Evolutionary conservation across 225 moss, liverwort and hornwort species (phyloP), one percentile per base, ranked within the genome.

Genomic region (Marchantia polymorpha): DNA sequence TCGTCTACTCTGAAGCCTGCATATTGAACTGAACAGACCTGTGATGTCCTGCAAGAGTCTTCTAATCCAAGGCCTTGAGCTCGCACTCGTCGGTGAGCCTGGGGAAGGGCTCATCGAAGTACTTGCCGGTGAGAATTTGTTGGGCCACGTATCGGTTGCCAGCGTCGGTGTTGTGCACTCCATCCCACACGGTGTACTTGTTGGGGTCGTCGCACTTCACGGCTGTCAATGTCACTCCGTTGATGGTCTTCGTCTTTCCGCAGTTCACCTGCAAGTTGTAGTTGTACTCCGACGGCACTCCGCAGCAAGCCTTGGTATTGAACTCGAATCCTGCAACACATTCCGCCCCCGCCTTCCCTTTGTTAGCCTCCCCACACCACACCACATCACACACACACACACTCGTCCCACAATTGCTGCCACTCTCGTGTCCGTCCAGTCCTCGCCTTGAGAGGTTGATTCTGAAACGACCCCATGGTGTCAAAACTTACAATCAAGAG

Each of bases 101-200:
- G 1, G 87, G 84, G 58, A 85, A 85, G 12, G 87, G 82, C 3
- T 67, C 77, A 55, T 87, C 87, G 50, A 87, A 87, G 64, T 73
- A 84, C 52, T 56, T 50, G 31, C 87, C 87, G 22, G 79, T 77
- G 10, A 88, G 58, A 49, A 85, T 19, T 80, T 69, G 58, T 1
- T 75, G n/a, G 20, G 83, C 83, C 0, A 88, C 12, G 25, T 80
- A 83, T 23, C 83, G 80, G 53, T 46, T 85, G n/a, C 23, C 87
- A n/a, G 82, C 80, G 71, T 88, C 76, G 10, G 87, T 88, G 78
- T 88, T 88, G 76, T 88, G 87, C 5, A 88, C 87, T 48, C 87
- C 87, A 51, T 88, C 87, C 87, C 87, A 88, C 4, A 88, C 85
- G 6, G 75, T 61, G 66, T 88, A 88, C 46, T 81, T 76, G n/a